phyloP scores from a whole-genome alignment of 306 rosid genomes.

The Vigna trinervia region DNA sequence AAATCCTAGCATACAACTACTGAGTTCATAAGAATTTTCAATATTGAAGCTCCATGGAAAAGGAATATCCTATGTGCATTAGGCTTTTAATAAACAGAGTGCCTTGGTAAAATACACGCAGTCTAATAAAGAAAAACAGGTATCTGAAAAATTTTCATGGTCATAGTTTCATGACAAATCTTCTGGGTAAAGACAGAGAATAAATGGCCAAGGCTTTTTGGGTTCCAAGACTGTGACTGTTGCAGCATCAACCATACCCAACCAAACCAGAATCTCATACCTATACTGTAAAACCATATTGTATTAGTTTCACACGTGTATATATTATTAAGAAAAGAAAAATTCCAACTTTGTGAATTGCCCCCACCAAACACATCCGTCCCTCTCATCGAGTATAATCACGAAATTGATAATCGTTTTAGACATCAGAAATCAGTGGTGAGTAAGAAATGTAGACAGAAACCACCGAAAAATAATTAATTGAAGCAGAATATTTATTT shows the following conservation, averaged over 20 bases:
- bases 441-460: constrained; percentile 25
- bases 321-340: no score
- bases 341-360: background rate
- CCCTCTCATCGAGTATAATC: background rate
- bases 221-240: background rate
- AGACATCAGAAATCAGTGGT: background rate
- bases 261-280: background rate
- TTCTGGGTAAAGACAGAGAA: no score
- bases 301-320: background rate
- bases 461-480: background rate
- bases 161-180: no score
- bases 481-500: constrained; percentile 6
- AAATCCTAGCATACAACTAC: constrained; percentile 3
- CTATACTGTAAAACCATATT: no score
- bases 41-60: constrained; percentile 13
- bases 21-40: constrained; percentile 28
- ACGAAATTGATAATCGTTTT: background rate
- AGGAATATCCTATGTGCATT: background rate
- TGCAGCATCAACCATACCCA: background rate
- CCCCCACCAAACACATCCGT: background rate
- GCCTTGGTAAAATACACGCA: background rate
- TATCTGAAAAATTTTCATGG: background rate
- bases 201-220: background rate
- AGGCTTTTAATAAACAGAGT: background rate
- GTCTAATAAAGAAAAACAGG: background rate